Conservation (phyloP, 768 basidiomycete genomes). For the Russula abietina region DNA sequence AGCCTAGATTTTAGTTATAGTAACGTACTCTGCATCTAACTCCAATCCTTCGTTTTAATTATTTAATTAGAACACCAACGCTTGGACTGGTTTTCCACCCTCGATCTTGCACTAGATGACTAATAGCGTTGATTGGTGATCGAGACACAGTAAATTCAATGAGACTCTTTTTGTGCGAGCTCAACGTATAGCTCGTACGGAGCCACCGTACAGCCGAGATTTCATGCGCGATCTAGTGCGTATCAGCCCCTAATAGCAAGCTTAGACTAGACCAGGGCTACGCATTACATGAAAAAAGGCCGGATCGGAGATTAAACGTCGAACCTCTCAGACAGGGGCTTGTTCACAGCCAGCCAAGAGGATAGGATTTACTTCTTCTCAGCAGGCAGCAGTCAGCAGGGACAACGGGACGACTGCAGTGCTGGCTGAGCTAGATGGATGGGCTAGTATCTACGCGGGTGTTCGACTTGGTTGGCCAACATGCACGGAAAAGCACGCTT, state of each 20-base stretch:
- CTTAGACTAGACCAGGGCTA: not conserved
- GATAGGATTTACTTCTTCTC: too few species aligned
- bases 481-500: not conserved
- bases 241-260: constrained; percentile 10
- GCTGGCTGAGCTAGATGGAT: too few species aligned
- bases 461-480: not conserved
- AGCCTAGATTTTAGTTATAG: constrained; percentile 9
- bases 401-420: not conserved
- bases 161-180: too few species aligned
- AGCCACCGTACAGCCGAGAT: constrained; percentile 1
- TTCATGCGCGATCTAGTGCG: constrained; percentile 5
- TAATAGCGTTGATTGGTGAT: not conserved
- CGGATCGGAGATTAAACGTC: not conserved
- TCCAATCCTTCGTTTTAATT: not conserved
- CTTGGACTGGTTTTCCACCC: not conserved
- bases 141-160: too few species aligned
- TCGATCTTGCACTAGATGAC: not conserved
- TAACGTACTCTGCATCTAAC: constrained; percentile 10
- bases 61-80: too few species aligned
- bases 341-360: too few species aligned
- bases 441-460: not conserved
- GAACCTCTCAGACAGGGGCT: not conserved
- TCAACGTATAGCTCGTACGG: too few species aligned
- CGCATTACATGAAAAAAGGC: not conserved
- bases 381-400: not conserved